A percentile compares a stretch with the other conserved stretches of the same genome.
Conservation (phyloP, 1,139 yeast genomes). For the Entelexis paramagnoliae region DNA sequence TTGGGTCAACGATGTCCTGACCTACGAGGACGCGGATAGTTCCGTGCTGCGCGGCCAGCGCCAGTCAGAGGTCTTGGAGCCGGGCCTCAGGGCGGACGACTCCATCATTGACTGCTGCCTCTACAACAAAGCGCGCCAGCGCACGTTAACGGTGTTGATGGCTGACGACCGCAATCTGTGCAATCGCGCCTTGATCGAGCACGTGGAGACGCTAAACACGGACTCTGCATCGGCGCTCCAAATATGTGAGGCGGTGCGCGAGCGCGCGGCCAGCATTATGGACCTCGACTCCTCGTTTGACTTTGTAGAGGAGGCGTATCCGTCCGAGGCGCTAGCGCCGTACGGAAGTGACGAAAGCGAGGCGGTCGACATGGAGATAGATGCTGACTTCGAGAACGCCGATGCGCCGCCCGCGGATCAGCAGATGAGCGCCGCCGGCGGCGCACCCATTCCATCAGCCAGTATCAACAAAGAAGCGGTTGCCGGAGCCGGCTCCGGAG, state of each 20-base stretch:
- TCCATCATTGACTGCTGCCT: slow-evolving; percentile 20
- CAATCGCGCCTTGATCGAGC: slow-evolving; percentile 14
- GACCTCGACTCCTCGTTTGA: slow-evolving; percentile 6
- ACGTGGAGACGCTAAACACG: slow-evolving; percentile 10
- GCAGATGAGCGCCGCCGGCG: no score
- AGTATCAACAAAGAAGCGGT: no score
- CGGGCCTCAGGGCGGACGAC: slow-evolving; percentile 12
- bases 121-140: slow-evolving; percentile 7
- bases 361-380: no score
- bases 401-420: no score
- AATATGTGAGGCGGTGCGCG: slow-evolving; percentile 1
- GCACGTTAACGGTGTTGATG: slow-evolving; percentile 10
- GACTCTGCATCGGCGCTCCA: neutral
- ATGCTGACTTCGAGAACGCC: no score
- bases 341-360: no score
- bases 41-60: slow-evolving; percentile 17
- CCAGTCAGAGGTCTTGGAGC: neutral
- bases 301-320: neutral
- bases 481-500: no score
- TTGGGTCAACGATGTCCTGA: slow-evolving; percentile 13
- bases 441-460: no score
- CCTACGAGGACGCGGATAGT: slow-evolving; percentile 1
- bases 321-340: neutral
- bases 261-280: slow-evolving; percentile 6
- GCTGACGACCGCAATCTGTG: slow-evolving; percentile 18